A percentile compares a stretch with the other conserved stretches of the same genome.
phyloP scores from a whole-genome alignment of 306 rosid genomes.

The Malus fusca region DNA sequence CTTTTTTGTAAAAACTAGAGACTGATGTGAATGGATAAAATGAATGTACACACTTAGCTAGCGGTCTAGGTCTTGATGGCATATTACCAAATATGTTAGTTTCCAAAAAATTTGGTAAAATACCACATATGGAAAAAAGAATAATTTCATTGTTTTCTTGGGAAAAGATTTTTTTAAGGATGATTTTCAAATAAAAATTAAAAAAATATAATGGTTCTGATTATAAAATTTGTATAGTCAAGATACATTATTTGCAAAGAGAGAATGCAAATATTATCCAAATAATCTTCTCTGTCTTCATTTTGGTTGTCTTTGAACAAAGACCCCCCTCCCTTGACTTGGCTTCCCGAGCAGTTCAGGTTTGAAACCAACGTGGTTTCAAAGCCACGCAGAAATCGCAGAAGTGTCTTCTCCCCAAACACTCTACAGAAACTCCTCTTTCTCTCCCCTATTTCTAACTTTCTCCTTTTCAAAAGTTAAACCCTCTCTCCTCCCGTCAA shows the following conservation, averaged over 20 bases:
- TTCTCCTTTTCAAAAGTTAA: neutral
- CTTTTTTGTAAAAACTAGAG: too few species aligned
- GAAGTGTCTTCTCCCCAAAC: neutral
- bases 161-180: too few species aligned
- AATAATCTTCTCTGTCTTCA: neutral
- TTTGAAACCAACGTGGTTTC: constrained; percentile 25
- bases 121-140: neutral
- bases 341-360: neutral
- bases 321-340: neutral
- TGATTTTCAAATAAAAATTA: too few species aligned
- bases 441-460: neutral
- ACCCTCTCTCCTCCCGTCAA: neutral
- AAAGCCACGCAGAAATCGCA: constrained; percentile 26
- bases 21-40: neutral
- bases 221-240: too few species aligned
- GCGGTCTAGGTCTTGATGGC: neutral
- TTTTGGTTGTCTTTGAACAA: neutral
- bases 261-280: too few species aligned
- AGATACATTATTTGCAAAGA: too few species aligned
- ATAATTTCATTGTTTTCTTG: neutral
- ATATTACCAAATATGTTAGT: neutral
- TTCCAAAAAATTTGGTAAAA: neutral
- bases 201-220: too few species aligned
- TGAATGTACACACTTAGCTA: neutral
- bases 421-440: neutral